phyloP scores from a whole-genome alignment of 2,329 filamentous ascomycete species.

The Cryphonectria radicalis region DNA sequence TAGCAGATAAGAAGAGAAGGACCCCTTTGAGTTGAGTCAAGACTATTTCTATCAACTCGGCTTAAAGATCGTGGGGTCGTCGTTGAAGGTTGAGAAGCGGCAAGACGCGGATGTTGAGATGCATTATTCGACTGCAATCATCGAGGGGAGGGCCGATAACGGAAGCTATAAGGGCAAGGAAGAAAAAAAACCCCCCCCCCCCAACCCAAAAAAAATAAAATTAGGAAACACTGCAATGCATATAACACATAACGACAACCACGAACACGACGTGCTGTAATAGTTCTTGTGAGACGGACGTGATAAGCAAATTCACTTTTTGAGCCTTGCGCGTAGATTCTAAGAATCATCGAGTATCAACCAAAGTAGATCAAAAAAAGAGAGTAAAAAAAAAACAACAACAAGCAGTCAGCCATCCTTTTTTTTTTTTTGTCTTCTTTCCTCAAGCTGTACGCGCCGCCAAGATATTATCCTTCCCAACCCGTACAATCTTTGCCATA shows the following conservation, averaged over 20 bases:
- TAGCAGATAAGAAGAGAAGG: not conserved
- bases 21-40: not conserved
- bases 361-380: conserved; percentile 26
- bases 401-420: conserved; percentile 10
- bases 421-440: not conserved
- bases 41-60: not conserved
- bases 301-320: conserved; percentile 13
- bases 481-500: conserved; percentile 20
- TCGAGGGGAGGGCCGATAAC: conserved; percentile 23
- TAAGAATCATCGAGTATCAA: conserved; percentile 18
- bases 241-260: not conserved
- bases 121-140: not conserved
- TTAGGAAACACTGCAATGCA: not conserved
- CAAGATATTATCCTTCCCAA: conserved; percentile 22
- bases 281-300: not conserved
- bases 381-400: conserved; percentile 23
- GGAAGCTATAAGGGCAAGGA: conserved; percentile 20
- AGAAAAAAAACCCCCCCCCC: not conserved
- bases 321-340: conserved; percentile 15
- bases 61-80: not conserved
- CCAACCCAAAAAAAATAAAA: not conserved
- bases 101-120: not conserved
- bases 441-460: conserved; percentile 7
- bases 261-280: not conserved
- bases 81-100: not conserved